These are phyloP conservation scores for Ceratocystis papillata DNA, from an alignment of 2,329 filamentous ascomycete genomes.

Conservation along the genomic window DNA sequence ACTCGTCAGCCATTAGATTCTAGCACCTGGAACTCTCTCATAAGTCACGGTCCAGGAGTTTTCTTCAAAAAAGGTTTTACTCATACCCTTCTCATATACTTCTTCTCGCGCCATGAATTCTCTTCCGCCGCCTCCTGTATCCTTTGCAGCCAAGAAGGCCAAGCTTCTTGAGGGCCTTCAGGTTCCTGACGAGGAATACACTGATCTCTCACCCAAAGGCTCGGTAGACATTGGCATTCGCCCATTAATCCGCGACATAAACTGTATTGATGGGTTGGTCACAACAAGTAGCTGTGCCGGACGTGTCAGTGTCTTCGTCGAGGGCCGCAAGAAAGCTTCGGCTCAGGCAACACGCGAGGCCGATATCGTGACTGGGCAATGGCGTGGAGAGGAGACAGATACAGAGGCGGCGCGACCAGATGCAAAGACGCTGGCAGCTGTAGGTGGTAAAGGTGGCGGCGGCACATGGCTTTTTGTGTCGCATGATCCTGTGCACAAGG, in stretches of 20 bases:
- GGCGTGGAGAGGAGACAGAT: slow-evolving; percentile 22
- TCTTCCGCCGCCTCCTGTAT: slow-evolving; percentile 30
- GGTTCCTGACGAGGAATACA: slow-evolving; percentile 59
- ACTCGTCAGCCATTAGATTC: neutral
- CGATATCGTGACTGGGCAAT: too few species aligned
- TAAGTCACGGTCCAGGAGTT: neutral
- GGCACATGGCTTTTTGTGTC: slow-evolving; percentile 81
- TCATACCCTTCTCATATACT: neutral
- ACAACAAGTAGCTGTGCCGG: slow-evolving; percentile 93
- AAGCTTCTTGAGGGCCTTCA: slow-evolving; percentile 62
- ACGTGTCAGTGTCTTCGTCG: slow-evolving; percentile 74
- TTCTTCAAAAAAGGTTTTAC: neutral
- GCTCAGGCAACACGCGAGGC: slow-evolving; percentile 19
- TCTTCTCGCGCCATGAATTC: neutral
- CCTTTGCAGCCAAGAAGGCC: slow-evolving; percentile 53
- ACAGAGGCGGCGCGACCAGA: neutral
- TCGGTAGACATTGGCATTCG: slow-evolving; percentile 70
- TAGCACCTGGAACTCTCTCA: neutral
- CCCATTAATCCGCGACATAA: slow-evolving; percentile 67
- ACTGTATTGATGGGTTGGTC: slow-evolving; percentile 60
- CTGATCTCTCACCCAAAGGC: slow-evolving; percentile 80
- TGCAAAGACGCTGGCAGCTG: slow-evolving; percentile 40
- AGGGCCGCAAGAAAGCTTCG: slow-evolving; percentile 48
- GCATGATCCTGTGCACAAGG: slow-evolving; percentile 54
- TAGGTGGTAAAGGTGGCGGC: slow-evolving; percentile 76